Conservation (phyloP, 2,329 filamentous ascomycete species). For the Cladosporium sp. region DNA sequence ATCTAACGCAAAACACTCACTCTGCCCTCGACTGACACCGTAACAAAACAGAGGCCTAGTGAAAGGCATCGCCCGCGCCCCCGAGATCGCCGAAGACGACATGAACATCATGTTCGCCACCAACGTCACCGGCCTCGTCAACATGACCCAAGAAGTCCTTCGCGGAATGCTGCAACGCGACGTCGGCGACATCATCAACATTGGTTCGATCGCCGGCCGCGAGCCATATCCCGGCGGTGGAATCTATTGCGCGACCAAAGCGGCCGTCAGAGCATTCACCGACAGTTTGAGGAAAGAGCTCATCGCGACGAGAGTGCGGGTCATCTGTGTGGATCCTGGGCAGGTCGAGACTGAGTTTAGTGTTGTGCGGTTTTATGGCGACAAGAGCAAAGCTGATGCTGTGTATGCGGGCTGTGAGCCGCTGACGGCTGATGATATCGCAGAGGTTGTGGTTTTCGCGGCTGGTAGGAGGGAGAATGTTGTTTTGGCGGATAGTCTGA, state of each 20-base stretch:
- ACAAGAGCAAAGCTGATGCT: conserved; percentile 81
- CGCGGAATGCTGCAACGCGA: conserved; percentile 69
- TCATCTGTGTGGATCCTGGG: conserved; percentile 84
- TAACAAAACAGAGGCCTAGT: conserved; percentile 61
- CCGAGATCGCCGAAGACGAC: conserved; percentile 76
- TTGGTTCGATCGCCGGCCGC: conserved; percentile 81
- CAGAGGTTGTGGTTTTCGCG: conserved; percentile 80
- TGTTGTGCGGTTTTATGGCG: conserved; percentile 78
- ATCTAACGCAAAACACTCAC: neutral
- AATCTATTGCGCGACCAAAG: conserved; percentile 90
- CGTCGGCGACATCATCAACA: conserved; percentile 83
- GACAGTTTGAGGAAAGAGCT: conserved; percentile 78
- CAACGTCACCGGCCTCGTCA: conserved; percentile 88
- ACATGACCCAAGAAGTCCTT: conserved; percentile 87
- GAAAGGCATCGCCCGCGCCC: conserved; percentile 79
- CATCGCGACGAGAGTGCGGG: conserved; percentile 72
- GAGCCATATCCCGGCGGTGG: conserved; percentile 78
- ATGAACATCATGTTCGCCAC: conserved; percentile 83
- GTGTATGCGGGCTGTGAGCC: conserved; percentile 76
- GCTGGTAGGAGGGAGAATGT: conserved; percentile 82
- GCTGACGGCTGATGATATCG: conserved; percentile 81
- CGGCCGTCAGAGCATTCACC: conserved; percentile 78
- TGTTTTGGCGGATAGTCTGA: conserved; percentile 77
- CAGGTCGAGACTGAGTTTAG: conserved; percentile 93
- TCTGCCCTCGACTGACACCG: neutral